phyloP scores from a whole-genome alignment of 2,329 filamentous ascomycete species.

The Xylariaceae sp. region DNA sequence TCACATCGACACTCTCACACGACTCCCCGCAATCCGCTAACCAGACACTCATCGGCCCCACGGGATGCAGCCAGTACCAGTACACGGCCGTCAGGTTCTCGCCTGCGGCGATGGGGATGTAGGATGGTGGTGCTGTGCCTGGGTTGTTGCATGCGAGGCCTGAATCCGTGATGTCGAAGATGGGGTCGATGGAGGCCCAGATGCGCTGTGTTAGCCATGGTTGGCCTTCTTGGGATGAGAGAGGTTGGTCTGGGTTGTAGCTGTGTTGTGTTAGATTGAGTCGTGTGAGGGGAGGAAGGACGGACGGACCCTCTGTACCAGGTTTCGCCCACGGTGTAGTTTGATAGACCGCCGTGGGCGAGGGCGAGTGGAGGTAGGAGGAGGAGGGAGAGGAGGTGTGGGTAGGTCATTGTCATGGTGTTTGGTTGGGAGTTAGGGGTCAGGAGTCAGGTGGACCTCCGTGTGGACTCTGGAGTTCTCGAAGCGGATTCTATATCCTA shows the following conservation, averaged over 20 bases:
- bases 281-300: neutral
- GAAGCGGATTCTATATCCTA: neutral
- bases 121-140: slow-evolving; percentile 32
- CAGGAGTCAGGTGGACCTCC: too few relatives aligned
- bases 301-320: slow-evolving; percentile 37
- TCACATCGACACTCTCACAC: slow-evolving; percentile 31
- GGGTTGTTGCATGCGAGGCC: slow-evolving; percentile 37
- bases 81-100: slow-evolving; percentile 37
- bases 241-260: slow-evolving; percentile 33
- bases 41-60: slow-evolving; percentile 39
- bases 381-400: slow-evolving; percentile 5
- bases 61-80: slow-evolving; percentile 40
- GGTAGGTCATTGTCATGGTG: slow-evolving; percentile 5
- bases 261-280: slow-evolving; percentile 19
- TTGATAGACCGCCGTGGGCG: slow-evolving; percentile 37
- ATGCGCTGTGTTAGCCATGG: slow-evolving; percentile 37
- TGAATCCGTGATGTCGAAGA: slow-evolving; percentile 33
- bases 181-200: slow-evolving; percentile 37
- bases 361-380: slow-evolving; percentile 15
- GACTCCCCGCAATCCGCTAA: slow-evolving; percentile 33
- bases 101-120: slow-evolving; percentile 36
- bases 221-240: slow-evolving; percentile 32
- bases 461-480: neutral
- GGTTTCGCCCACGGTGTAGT: slow-evolving; percentile 38
- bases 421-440: neutral